Conservation (phyloP, 2,329 filamentous ascomycete species). For the Thermoascus crustaceus region DNA sequence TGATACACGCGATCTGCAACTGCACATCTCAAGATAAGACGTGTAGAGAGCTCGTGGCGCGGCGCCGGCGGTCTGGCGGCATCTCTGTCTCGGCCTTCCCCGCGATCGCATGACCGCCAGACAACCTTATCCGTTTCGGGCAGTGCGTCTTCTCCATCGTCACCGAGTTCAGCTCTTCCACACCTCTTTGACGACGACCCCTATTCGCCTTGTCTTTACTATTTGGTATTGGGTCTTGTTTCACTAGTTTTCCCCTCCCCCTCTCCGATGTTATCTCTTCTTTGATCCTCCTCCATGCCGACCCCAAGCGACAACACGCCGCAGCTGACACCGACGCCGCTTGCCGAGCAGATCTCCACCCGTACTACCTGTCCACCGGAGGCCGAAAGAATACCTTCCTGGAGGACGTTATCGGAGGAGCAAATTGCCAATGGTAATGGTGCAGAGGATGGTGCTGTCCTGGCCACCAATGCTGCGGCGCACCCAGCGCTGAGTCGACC, state of each 20-base stretch:
- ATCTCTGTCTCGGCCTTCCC: slow-evolving; percentile 20
- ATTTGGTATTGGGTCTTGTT: slow-evolving; percentile 4
- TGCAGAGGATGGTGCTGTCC: slow-evolving; percentile 20
- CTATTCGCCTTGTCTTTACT: slow-evolving; percentile 7
- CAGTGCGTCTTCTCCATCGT: slow-evolving; percentile 11
- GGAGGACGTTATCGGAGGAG: slow-evolving; percentile 25
- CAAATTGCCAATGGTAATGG: slow-evolving; percentile 10
- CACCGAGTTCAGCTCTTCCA: slow-evolving; percentile 6
- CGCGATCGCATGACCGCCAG: slow-evolving; percentile 33
- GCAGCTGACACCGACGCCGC: slow-evolving; percentile 34
- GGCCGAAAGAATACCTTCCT: slow-evolving; percentile 23
- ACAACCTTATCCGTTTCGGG: slow-evolving; percentile 13
- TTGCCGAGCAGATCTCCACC: slow-evolving; percentile 36
- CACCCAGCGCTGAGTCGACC: slow-evolving; percentile 20
- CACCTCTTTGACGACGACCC: slow-evolving; percentile 4
- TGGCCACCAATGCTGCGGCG: slow-evolving; percentile 16
- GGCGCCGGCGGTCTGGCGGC: not conserved
- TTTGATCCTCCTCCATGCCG: slow-evolving; percentile 41
- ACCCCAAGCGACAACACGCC: slow-evolving; percentile 40
- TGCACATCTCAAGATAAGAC: no score
- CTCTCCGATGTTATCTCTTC: slow-evolving; percentile 28
- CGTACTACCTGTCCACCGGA: slow-evolving; percentile 46
- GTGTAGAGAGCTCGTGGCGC: no score
- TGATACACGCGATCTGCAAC: no score
- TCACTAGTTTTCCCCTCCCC: slow-evolving; percentile 9